Evolutionary conservation across 129 eudicot genomes (phyloP), one percentile per base, ranked within the genome.

Genomic region (Tagetes erecta): DNA sequence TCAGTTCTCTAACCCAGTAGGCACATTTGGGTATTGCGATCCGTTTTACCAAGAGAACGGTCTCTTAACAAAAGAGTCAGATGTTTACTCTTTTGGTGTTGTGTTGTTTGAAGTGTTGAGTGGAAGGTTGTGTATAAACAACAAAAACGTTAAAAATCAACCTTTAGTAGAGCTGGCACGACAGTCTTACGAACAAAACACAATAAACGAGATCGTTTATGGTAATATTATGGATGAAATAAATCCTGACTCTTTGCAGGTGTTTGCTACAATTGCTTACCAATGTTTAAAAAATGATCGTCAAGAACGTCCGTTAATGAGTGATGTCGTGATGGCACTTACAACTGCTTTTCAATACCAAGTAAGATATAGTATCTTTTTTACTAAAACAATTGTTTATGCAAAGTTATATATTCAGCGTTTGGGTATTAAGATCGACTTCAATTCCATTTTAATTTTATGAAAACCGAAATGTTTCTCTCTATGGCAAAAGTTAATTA

Each of bases 81-180:
- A 64, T 38, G 70, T 65, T 65, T 65, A 65, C 52, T 65, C 70
- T 27, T 57, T 57, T 57, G 64, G 64, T 6, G 36, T 55, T 55
- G 62, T 55, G 3, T 55, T 55, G 10, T 57, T 57, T 57, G 64
- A 57, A 57, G 64, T 57, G 33, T 31, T 57, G 39, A 30, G 64
- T 57, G 64, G 64, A n/a, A 57, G 64, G 39, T 57, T 65, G 10
- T 41, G 70, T 6, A 30, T 57, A 33, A 38, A 57, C 38, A 57
- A 8, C 64, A 31, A 31, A 30, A 33, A 51, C 1, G 0, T 51
- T 51, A 51, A 33, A 57, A 34, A 57, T 6, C 39, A 2, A 57
- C 4, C 39, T 57, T 57, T 57, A 9, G 33, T 57, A 57, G 64
- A 1, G 33, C 33, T 57, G 38, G 64, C 13, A 9, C 64, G 64